Base-by-base conservation (phyloP, 345 rosid species). In the Corchorus olitorius region DNA sequence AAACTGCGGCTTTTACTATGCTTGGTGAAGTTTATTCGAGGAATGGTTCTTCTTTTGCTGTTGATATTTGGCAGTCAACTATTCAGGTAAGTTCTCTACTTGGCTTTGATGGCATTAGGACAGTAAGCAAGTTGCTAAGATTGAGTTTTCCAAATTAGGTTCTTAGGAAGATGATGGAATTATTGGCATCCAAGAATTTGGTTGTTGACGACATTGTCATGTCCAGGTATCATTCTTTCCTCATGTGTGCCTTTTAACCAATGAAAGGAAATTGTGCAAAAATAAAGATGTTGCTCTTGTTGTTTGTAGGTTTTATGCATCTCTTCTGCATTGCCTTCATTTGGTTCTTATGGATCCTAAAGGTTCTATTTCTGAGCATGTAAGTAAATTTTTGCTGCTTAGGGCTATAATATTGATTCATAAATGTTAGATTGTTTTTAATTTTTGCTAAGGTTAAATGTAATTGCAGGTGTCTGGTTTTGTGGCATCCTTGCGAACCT, bases 271-370 rank as follows among this genome's bases (percentile, higher is more conserved):
- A 35, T 70, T 35, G 74, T 52, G 3, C 53, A 70, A 53, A 53
- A 53, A 53, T 52, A 70, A 9, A 53, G 5, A 37, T 41, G 20
- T 58, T 54, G 37, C 72, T 55, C 35, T 16, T 65, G 69, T 59
- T 49, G 6, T 77, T 37, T 79, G 76, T 88, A 95, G 98, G 80
- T 93, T 95, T 82, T 93, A 92, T 85, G 85, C 85, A 70, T 82
- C 93, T 75, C 91, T 93, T 80, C 93, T 95, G 75, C 86, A 89
- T 72, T 89, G 93, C 85, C 84, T 93, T 77, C 97, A 95, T 78
- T 56, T 86, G 84, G 86, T 93, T 83, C 96, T 93, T 81, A 71
- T 69, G 39, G 87, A 90, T 80, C 84, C 84, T 17, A 95, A 90
- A 84, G 84, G 86, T 80, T 86, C 96, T 68, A 85, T 87, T 79